These are phyloP conservation scores for Trifolium dubium DNA, from an alignment of 306 rosid species.

Conservation along the genomic window DNA sequence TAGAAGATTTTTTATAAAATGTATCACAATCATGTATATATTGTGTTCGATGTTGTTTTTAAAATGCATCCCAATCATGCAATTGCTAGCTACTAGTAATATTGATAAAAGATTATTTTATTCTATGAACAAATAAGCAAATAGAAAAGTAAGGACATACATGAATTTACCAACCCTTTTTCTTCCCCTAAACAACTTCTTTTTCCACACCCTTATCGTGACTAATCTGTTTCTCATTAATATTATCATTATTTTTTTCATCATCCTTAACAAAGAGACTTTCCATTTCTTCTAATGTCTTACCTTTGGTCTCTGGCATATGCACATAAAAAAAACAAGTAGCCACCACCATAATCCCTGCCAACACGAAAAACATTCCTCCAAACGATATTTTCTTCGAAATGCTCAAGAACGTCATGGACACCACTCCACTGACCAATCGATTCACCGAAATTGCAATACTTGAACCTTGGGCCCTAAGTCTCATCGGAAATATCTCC, in stretches of 20 bases:
- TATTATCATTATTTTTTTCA: neutral
- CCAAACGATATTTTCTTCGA: slow-evolving; percentile 64
- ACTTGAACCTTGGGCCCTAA: slow-evolving; percentile 82
- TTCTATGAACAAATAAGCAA: too few relatives aligned
- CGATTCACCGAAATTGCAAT: slow-evolving; percentile 74
- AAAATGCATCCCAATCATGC: too few relatives aligned
- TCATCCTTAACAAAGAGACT: slow-evolving; percentile 37
- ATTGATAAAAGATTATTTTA: too few relatives aligned
- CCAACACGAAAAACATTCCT: slow-evolving; percentile 58
- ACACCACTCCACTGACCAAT: slow-evolving; percentile 71
- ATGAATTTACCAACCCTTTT: neutral
- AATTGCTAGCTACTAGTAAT: too few relatives aligned
- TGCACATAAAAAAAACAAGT: slow-evolving; percentile 52
- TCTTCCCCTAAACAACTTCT: neutral
- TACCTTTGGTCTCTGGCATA: slow-evolving; percentile 63
- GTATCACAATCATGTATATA: too few relatives aligned
- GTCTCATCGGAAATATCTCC: slow-evolving; percentile 67
- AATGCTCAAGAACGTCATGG: slow-evolving; percentile 70
- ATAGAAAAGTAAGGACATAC: neutral
- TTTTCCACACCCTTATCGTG: neutral
- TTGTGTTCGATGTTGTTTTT: too few relatives aligned
- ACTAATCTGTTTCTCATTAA: neutral
- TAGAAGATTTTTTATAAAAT: too few relatives aligned
- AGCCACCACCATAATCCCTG: slow-evolving; percentile 65
- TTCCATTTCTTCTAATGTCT: slow-evolving; percentile 50